A percentile compares a stretch with the other conserved stretches of the same genome.
Conservation (phyloP, 352 stramenopile species). For the Blastocystis hominis region DNA sequence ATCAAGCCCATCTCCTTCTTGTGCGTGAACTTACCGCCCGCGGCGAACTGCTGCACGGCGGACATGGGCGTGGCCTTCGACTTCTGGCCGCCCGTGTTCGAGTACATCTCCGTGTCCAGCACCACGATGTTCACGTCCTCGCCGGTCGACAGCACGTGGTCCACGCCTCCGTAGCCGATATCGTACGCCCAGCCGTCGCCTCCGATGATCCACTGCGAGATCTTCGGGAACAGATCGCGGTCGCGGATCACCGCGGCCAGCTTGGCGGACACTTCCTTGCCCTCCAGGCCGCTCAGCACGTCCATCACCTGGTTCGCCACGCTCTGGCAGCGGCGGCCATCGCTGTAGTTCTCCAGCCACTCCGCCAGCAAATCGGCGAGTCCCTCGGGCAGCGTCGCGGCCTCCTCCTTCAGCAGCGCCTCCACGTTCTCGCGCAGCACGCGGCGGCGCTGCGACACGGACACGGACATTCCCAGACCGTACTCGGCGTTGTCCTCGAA, state of each 20-base stretch:
- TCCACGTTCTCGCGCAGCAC: slow-evolving; percentile 62
- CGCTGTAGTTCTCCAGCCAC: slow-evolving; percentile 67
- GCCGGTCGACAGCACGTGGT: slow-evolving; percentile 65
- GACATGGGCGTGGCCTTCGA: slow-evolving; percentile 66
- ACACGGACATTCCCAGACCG: slow-evolving; percentile 58
- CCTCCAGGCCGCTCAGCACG: slow-evolving; percentile 30
- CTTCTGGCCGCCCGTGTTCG: slow-evolving; percentile 65
- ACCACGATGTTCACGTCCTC: slow-evolving; percentile 69
- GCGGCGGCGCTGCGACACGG: slow-evolving; percentile 24
- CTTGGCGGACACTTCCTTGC: slow-evolving; percentile 57
- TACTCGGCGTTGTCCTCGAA: slow-evolving; percentile 69
- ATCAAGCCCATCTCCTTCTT: slow-evolving; percentile 81
- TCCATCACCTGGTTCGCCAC: slow-evolving; percentile 63
- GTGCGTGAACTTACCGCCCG: slow-evolving; percentile 67
- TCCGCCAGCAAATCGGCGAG: slow-evolving; percentile 64
- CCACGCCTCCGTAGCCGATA: slow-evolving; percentile 66
- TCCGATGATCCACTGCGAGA: slow-evolving; percentile 68
- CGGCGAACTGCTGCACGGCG: slow-evolving; percentile 65
- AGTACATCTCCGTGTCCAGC: slow-evolving; percentile 68
- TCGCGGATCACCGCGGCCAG: slow-evolving; percentile 64
- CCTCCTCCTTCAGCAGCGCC: slow-evolving; percentile 55
- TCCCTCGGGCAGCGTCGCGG: slow-evolving; percentile 55
- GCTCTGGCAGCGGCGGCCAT: slow-evolving; percentile 64
- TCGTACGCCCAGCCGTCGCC: slow-evolving; percentile 70
- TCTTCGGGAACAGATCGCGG: slow-evolving; percentile 66